Percentiles rank a stretch among this genome's conserved stretches.
phyloP scores from a whole-genome alignment of 495 filamentous ascomycete genomes.

The Amniculicola lignicola region DNA sequence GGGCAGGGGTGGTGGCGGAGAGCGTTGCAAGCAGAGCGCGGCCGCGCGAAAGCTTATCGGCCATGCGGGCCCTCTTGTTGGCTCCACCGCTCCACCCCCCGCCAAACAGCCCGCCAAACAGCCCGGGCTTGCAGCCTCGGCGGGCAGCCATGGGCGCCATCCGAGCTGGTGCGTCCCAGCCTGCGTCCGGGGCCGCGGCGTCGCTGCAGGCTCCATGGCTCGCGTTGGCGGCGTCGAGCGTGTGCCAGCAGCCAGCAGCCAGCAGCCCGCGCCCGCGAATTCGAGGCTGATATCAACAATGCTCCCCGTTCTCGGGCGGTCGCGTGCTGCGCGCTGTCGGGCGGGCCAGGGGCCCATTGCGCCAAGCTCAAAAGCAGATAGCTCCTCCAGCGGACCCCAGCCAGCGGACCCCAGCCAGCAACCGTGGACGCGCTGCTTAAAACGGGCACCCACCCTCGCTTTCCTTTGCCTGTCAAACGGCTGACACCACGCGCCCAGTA shows the following conservation, averaged over 20 bases:
- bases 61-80: neutral
- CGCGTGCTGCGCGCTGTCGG: constrained; percentile 12
- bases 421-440: too few species aligned
- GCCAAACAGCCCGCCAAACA: neutral
- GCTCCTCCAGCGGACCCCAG: neutral
- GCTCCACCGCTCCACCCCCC: neutral
- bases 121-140: constrained; percentile 6
- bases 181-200: neutral
- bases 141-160: constrained; percentile 4
- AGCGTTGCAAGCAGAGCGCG: constrained; percentile 21
- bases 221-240: constrained; percentile 9
- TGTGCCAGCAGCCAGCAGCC: constrained; percentile 9
- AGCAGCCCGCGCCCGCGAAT: neutral
- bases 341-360: too few species aligned
- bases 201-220: neutral
- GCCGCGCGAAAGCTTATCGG: constrained; percentile 1
- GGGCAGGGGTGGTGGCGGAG: neutral
- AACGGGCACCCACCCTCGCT: neutral
- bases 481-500: constrained; percentile 1
- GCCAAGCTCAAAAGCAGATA: too few species aligned
- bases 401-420: neutral
- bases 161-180: constrained; percentile 14
- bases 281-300: neutral
- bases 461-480: too few species aligned
- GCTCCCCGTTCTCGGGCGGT: constrained; percentile 10